A percentile compares a stretch with the other conserved stretches of the same genome.
Evolutionary conservation across 495 filamentous ascomycete species (phyloP).

Genomic region (Penicillium waksmanii): DNA sequence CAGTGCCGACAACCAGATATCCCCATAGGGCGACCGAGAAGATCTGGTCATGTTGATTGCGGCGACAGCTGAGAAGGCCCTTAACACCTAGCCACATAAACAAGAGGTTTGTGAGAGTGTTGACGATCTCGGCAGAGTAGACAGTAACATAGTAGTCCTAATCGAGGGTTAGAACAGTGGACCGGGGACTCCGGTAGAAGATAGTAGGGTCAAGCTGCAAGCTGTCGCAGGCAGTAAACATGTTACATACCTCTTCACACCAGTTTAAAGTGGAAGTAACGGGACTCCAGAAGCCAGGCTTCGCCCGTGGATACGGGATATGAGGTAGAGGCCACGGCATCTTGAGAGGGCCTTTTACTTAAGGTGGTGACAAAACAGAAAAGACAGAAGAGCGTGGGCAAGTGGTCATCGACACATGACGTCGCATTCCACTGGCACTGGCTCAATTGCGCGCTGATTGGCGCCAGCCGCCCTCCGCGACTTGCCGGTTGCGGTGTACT

Average conservation of each 20-base stretch:
- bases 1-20: constrained; percentile 78
- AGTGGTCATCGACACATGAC: constrained; percentile 21
- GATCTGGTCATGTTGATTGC: constrained; percentile 70
- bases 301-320: constrained; percentile 69
- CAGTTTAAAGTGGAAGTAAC: constrained; percentile 91
- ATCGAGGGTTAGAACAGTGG: neutral
- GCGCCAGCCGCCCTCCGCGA: constrained; percentile 21
- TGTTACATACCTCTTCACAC: constrained; percentile 78
- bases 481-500: constrained; percentile 23
- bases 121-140: constrained; percentile 67
- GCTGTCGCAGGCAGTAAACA: neutral
- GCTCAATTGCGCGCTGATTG: constrained; percentile 23
- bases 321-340: constrained; percentile 53
- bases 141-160: constrained; percentile 65
- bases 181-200: constrained; percentile 2
- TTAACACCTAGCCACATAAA: constrained; percentile 76
- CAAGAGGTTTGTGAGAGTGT: constrained; percentile 78
- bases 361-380: constrained; percentile 3
- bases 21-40: constrained; percentile 73
- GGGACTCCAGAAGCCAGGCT: constrained; percentile 77
- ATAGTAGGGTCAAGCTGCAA: neutral
- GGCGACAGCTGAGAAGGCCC: constrained; percentile 70
- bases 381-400: neutral
- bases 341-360: constrained; percentile 4
- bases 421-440: constrained; percentile 27